Percentiles rank a stretch among this genome's conserved stretches.
phyloP scores from a whole-genome alignment of 2,329 filamentous ascomycete genomes.

The Ascomycota sp. region DNA sequence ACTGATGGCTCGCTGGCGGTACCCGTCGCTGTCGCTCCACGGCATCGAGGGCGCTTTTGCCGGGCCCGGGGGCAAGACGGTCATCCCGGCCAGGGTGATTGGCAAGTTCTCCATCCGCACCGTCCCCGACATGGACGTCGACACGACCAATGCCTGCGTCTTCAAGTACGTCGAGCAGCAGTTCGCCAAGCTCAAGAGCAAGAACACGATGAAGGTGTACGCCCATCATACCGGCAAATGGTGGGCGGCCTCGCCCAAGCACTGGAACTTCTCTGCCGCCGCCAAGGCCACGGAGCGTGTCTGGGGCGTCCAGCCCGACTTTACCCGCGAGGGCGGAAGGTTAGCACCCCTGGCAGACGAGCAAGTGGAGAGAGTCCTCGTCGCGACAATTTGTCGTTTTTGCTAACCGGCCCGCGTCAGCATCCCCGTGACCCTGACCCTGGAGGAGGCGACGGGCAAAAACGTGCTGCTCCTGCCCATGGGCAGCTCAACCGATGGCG shows the following conservation, averaged over 20 bases:
- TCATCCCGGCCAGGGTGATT: constrained; percentile 91
- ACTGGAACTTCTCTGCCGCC: constrained; percentile 95
- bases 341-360: constrained; percentile 15
- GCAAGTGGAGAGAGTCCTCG: not conserved
- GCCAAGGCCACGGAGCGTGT: constrained; percentile 91
- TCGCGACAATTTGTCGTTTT: no score
- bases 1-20: constrained; percentile 90
- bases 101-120: constrained; percentile 98
- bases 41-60: constrained; percentile 90
- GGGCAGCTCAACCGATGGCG: constrained; percentile 89
- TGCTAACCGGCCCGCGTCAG: constrained; percentile 19
- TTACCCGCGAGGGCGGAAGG: constrained; percentile 87
- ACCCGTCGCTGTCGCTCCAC: constrained; percentile 81
- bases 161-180: constrained; percentile 63
- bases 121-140: constrained; percentile 90
- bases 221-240: constrained; percentile 86
- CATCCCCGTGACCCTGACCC: constrained; percentile 90
- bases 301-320: constrained; percentile 79
- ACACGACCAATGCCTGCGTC: constrained; percentile 67
- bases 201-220: constrained; percentile 69
- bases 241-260: constrained; percentile 94
- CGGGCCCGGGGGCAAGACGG: constrained; percentile 83
- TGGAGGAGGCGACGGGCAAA: constrained; percentile 94
- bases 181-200: constrained; percentile 71
- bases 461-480: constrained; percentile 89